Evolutionary conservation across 2,329 filamentous ascomycete species (phyloP), one percentile per base, ranked within the genome.

Genomic region (Bipolaris gigantea): DNA sequence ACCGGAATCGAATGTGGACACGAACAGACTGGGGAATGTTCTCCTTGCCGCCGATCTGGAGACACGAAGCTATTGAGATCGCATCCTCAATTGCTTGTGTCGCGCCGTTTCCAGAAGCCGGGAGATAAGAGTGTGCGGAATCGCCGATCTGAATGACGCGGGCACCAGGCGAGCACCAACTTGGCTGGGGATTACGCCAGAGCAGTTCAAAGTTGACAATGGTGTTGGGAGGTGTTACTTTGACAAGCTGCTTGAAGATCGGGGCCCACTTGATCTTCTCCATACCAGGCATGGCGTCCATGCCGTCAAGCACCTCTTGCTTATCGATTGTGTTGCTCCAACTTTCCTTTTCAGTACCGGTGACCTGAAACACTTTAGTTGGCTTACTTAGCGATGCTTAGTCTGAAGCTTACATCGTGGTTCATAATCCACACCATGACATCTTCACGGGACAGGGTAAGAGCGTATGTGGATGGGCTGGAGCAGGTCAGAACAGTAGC

Each of bases 351-450:
- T 78, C 76, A 33, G 67, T 74, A 50, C 75, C 76, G 11, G 76
- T 79, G 6, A 75, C 74, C 74, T 76, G 21, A n/a, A 9, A 9
- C 9, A 1, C 19, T 35, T 70, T 48, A 70, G 56, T 11, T 15
- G 8, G 18, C 5, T 11, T 8, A 34, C 16, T 33, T 19, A 51
- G 25, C 10, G 40, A 16, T 6, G 23, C 19, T 4, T 16, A 19
- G 19, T 3, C 19, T 25, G 27, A 32, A n/a, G 40, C 69, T 60
- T 58, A 73, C 76, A 57, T 79, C 76, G 66, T 79, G 77, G 63
- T 80, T 80, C 71, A 80, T 75, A 64, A 80, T 79, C 77, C 77
- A 80, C 19, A 80, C 77, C 74, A 79, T 78, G 30, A 76, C 75
- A 61, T 80, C 77, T 13, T 75, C 73, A 7, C 77, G 72, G 8